Base-by-base conservation (phyloP, 139 green algal species). In the Nannochloris sp. region DNA sequence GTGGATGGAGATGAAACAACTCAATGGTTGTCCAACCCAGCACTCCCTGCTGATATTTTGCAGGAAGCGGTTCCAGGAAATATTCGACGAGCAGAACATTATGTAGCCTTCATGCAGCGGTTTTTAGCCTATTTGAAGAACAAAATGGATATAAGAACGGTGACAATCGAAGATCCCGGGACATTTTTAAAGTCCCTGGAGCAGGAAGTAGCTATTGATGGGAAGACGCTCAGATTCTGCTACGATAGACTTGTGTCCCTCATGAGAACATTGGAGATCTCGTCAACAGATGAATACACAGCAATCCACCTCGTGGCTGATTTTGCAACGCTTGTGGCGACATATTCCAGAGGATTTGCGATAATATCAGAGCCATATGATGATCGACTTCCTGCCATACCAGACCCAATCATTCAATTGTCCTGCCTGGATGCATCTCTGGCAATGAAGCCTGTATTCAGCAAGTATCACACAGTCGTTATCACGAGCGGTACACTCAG, bases 281-380 rank as follows among this genome's bases (percentile, higher is more conserved):
- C 79, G 4, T 83, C 95, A 77, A 95, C 76, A 2, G 92, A 99
- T 60, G 93, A 99, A 56, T 96, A 91, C 66, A 74, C 63, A 13
- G 79, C 86, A 23, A 70, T 97, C 23, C 82, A 92, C 65, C 68
- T 95, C 56, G 85, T 98, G 3, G 91, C 91, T 4, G 92, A 99
- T 78, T 96, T 98, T 82, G 93, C 84, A 28, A 98, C 94, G 11
- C 81, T 99, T 48, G 81, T 99, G 51, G 91, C 89, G 20, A 96
- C 91, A 23, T 97, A 97, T 70, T 70, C 69, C 1, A 70, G 81
- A 20, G 94, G 94, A 37, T 99, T 99, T 78, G 85, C 91, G 8
- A 84, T 99, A 75, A 98, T 99, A 73, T 91, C 91, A 16, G 94
- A 99, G 73, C 94, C 94, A n/a, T 97, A 85, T 65, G 94, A 99